Evolutionary conservation across 495 filamentous ascomycete genomes (phyloP), one percentile per base, ranked within the genome.

Genomic region (Penicillium cinerascens): DNA sequence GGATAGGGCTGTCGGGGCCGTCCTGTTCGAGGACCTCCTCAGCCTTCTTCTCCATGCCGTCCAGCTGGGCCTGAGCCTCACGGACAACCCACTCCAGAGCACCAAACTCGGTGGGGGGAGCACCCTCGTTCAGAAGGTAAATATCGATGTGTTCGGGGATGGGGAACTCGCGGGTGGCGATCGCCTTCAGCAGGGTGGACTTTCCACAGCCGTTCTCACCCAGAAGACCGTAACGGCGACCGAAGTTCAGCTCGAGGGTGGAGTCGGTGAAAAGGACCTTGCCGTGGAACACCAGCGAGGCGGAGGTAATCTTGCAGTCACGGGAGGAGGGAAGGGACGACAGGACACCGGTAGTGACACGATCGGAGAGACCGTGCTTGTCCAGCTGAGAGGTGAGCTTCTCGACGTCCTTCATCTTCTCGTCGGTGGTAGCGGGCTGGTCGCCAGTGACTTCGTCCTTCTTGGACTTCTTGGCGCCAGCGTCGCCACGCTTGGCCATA

Each of bases 121-220:
- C 93, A 70, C 95, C 95, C 69, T 99, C 90, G 74, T 99, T 97
- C 56, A 99, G 78, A 20, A 99, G 84, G 75, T 99, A 99, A 70
- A 99, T 95, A 77, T 99, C 93, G 71, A 97, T 80, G 71, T 97
- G 92, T 4, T 97, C 91, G 42, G 93, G 93, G 61, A 99, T 87
- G 26, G 93, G 93, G 67, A 83, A 99, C 73, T 99, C 93, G 67
- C 95, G 88, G 61, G 83, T 83, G 62, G 86, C 87, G 71, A 99
- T 95, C 51, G 93, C 85, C 80, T 97, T 97, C 60, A 99, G 81
- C 0, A 97, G 73, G 10, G 93, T 99, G 56, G 91, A 96, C 78
- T 99, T 99, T 65, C 93, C 93, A 65, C 93, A 99, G 45, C 93
- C 93, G 84, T 99, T 99, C 80, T 99, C 93, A 63, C 93, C 93